These are phyloP conservation scores for Miscanthus sacchariflorus DNA, from an alignment of 202 grass and related monocot species.

Conservation along the genomic window DNA sequence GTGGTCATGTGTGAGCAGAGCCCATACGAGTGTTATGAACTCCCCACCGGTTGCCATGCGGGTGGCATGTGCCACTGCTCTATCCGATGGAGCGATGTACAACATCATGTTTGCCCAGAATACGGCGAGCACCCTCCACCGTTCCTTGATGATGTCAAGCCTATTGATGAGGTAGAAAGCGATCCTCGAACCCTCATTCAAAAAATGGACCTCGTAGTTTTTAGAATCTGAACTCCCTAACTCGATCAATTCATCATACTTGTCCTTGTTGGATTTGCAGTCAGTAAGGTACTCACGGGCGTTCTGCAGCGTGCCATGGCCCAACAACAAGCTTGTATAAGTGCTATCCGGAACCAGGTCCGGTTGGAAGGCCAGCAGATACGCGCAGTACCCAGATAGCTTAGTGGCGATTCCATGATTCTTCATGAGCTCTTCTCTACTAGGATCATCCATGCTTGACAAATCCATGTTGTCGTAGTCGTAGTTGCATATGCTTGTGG, in stretches of 20 bases:
- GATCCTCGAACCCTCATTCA: neutral
- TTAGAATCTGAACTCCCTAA: neutral
- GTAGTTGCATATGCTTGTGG: constrained; percentile 37
- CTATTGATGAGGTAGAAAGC: neutral
- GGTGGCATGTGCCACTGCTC: constrained; percentile 10
- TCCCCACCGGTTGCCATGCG: constrained; percentile 27
- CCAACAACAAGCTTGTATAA: neutral
- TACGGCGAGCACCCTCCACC: constrained; percentile 23
- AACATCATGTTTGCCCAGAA: constrained; percentile 47
- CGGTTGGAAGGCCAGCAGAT: constrained; percentile 28
- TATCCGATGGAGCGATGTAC: constrained; percentile 27
- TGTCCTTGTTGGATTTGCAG: neutral
- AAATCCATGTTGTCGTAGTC: too few species aligned
- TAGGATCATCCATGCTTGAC: too few species aligned
- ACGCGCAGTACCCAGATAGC: constrained; percentile 27
- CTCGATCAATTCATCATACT: neutral
- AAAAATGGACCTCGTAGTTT: neutral
- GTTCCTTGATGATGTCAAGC: neutral
- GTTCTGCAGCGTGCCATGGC: neutral
- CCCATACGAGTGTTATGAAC: constrained; percentile 38
- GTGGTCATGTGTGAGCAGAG: constrained; percentile 20
- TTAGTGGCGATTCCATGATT: constrained; percentile 12
- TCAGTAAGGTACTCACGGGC: constrained; percentile 1
- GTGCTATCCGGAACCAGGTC: neutral
- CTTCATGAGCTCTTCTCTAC: neutral